Percentiles rank a stretch among this genome's conserved stretches.
Conservation (phyloP, 495 filamentous ascomycete species). For the Lasiosphaeria ovina region DNA sequence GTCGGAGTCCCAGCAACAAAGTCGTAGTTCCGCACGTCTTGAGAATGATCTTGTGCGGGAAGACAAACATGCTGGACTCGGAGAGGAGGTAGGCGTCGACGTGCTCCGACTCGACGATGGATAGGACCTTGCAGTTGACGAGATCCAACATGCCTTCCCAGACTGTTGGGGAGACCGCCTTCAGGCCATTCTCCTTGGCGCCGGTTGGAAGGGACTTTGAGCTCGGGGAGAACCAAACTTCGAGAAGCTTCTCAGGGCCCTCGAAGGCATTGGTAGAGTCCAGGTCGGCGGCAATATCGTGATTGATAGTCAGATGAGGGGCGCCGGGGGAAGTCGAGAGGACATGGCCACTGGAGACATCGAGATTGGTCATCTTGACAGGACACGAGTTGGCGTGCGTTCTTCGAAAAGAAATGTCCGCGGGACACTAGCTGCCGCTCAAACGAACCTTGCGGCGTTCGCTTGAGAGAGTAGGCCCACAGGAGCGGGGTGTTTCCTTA, state of each 20-base stretch:
- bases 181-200: slow-evolving; percentile 73
- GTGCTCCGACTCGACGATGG: slow-evolving; percentile 88
- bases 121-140: slow-evolving; percentile 98
- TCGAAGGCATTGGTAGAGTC: slow-evolving; percentile 98
- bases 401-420: slow-evolving; percentile 42
- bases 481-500: slow-evolving; percentile 50
- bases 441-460: slow-evolving; percentile 88
- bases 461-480: slow-evolving; percentile 96
- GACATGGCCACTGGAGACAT: slow-evolving; percentile 75
- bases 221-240: slow-evolving; percentile 96
- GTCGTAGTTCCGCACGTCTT: slow-evolving; percentile 99
- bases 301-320: slow-evolving; percentile 92
- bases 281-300: slow-evolving; percentile 88
- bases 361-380: slow-evolving; percentile 77
- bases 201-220: slow-evolving; percentile 67
- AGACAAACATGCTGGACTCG: slow-evolving; percentile 99
- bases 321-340: slow-evolving; percentile 77
- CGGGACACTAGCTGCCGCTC: slow-evolving; percentile 71
- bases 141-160: slow-evolving; percentile 98
- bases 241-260: slow-evolving; percentile 96
- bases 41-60: slow-evolving; percentile 96
- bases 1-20: slow-evolving; percentile 79
- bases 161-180: slow-evolving; percentile 74
- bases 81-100: slow-evolving; percentile 97
- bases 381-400: slow-evolving; percentile 18